Evolutionary conservation across 2,329 filamentous ascomycete genomes (phyloP), one percentile per base, ranked within the genome.

Genomic region (Penicillium sp.): DNA sequence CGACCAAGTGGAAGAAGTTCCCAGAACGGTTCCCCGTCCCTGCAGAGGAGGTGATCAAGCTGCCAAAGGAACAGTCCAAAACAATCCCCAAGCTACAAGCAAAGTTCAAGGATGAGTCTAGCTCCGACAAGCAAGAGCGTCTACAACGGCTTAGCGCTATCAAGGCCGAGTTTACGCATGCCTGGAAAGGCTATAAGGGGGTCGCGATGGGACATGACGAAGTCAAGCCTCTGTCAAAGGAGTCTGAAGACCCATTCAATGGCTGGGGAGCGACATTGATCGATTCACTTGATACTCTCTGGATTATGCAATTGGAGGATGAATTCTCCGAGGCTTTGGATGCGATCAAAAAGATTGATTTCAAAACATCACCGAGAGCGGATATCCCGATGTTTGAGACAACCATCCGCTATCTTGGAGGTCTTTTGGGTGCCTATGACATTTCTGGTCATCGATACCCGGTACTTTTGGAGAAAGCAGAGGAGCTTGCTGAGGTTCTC

Each of bases 381-480:
- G 84, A 89, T 45, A 94, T 97, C 43, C 91, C 91, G n/a, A 81
- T 96, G 8, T 97, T 97, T 65, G 92, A 97, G 74, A 95, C 91
- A 0, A 90, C 87, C 11, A 97, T 97, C 68, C 85, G 93, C 49
- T 96, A 97, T 66, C 80, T 97, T 5, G 93, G 93, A 31, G 93
- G 93, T 1, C 77, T 97, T 41, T 69, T 97, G 40, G 86, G 86
- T 37, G 92, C 92, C 7, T 97, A 93, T 70, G 93, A 97, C 75
- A 81, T 97, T 53, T 92, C 89, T 50, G 88, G 84, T 17, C 85
- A 83, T 7, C 78, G 80, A 59, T 88, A 96, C 66, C 75, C 81
- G 19, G 78, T 88, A 25, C 79, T 96, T 11, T 79, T 95, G 31
- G 83, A 87, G 51, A 94, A 95, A 74, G 89, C 91, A 1, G 80